A percentile compares a stretch with the other conserved stretches of the same genome.
Conservation (phyloP, 2,329 filamentous ascomycete genomes). For the Venturia effusa region DNA sequence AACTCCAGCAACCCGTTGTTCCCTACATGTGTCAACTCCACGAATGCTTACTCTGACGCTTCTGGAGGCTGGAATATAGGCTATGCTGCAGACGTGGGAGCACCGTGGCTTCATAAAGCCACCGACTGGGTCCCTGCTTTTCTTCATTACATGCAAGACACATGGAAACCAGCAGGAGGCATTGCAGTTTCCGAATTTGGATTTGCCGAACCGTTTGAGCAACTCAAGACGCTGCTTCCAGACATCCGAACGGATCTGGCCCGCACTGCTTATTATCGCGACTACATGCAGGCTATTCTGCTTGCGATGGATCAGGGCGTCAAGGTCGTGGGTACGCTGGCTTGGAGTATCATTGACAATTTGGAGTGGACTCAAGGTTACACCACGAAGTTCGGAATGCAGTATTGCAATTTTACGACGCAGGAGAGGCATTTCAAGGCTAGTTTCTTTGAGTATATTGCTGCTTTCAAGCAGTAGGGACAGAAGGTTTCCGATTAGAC, state of each 20-base stretch:
- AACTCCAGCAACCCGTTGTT: conserved; percentile 25
- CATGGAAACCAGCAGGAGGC: conserved; percentile 20
- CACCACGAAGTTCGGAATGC: conserved; percentile 24
- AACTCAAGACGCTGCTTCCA: conserved; percentile 18
- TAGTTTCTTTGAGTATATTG: conserved; percentile 28
- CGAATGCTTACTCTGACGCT: conserved; percentile 21
- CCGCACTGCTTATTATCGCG: conserved; percentile 22
- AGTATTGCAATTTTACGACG: conserved; percentile 29
- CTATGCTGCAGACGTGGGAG: conserved; percentile 20
- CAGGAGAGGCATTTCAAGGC: conserved; percentile 27
- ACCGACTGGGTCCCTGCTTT: conserved; percentile 26
- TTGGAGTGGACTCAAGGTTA: conserved; percentile 26
- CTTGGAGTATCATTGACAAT: conserved; percentile 29
- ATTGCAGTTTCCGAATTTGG: conserved; percentile 28
- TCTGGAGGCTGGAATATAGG: conserved; percentile 23
- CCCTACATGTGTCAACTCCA: conserved; percentile 24
- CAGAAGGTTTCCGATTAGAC: background rate
- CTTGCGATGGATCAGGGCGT: conserved; percentile 25
- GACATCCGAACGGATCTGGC: conserved; percentile 22
- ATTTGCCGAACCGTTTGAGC: conserved; percentile 26
- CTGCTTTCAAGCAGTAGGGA: conserved; percentile 18
- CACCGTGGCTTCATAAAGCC: conserved; percentile 25
- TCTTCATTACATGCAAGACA: conserved; percentile 24
- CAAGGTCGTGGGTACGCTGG: conserved; percentile 24
- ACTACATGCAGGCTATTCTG: conserved; percentile 24